Evolutionary conservation across 2,329 filamentous ascomycete species (phyloP).

Genomic region (Nothopassalora personata): DNA sequence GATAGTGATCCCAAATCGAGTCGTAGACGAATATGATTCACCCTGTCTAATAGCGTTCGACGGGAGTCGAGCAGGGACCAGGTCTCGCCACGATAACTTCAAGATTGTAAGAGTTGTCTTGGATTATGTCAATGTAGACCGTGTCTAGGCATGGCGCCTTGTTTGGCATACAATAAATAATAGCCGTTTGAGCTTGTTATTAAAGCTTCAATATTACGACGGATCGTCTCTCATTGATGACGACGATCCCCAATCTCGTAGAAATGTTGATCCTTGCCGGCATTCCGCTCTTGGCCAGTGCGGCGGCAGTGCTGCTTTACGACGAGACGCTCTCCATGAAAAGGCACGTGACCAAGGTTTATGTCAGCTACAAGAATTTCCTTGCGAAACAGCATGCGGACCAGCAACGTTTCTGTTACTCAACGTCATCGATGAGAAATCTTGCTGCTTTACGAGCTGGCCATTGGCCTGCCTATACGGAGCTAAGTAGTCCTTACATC

Average conservation of each 20-base stretch:
- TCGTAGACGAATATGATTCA: too few species aligned
- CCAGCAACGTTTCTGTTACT: neutral
- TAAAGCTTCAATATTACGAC: neutral
- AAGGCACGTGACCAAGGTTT: neutral
- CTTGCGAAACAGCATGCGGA: neutral
- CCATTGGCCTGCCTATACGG: neutral
- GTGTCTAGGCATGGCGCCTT: too few species aligned
- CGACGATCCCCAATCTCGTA: neutral
- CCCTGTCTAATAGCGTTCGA: too few species aligned
- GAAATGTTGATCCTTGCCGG: neutral
- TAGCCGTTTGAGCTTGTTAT: neutral
- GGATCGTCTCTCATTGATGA: neutral
- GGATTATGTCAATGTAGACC: too few species aligned
- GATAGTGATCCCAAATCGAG: too few species aligned
- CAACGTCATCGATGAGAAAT: neutral
- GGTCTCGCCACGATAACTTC: too few species aligned
- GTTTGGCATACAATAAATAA: neutral
- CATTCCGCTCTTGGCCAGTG: neutral
- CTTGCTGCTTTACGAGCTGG: neutral
- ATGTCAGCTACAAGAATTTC: neutral
- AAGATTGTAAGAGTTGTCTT: too few species aligned
- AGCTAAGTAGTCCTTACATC: neutral
- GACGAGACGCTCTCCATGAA: neutral
- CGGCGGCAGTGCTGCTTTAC: constrained; percentile 2
- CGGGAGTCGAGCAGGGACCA: too few species aligned